Base-by-base conservation (phyloP, 306 rosid species). In the Abrus precatorius region DNA sequence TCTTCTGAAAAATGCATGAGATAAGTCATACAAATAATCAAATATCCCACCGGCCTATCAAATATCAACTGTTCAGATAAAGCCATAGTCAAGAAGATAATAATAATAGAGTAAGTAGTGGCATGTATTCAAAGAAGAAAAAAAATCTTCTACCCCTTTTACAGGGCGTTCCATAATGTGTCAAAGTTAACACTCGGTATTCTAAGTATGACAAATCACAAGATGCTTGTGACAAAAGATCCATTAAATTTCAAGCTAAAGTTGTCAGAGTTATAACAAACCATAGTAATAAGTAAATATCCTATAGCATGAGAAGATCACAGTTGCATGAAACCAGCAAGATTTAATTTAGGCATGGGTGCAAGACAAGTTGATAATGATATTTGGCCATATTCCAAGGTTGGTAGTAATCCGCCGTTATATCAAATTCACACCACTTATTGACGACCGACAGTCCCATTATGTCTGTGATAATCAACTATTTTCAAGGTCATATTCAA, bases 11-110 rank as follows among this genome's bases (percentile, higher is more conserved):
- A 32, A n/a, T 48, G 47, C 11, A 12, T 10, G 68, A 76, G 48
- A 59, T 30, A 70, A 83, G 83, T 71, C 86, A 12, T 27, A 33
- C 9, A 3, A 66, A 62, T 33, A 63, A 71, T 83, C 75, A 50
- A 20, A 69, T 10, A 43, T 44, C 27, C 57, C 47, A 77, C 74
- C 55, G 30, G 11, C 68, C 79, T 9, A 63, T 71, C 75, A 75
- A 57, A 75, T 9, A 63, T 71, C 75, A 75, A 57, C 69, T 10
- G 63, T 43, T 64, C 14, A 72, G 63, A 29, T 81, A 32, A 7
- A 36, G 60, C 9, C 40, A 29, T 61, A 28, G 50, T 63, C 40
- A 33, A 65, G 60, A 65, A 65, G 60, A 65, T 52, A 43, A 50
- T 14, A 52, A 47, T 36, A 36, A 36, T 2, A 13, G 38, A 27